Percentiles rank a stretch among this genome's conserved stretches.
phyloP scores from a whole-genome alignment of 2,329 filamentous ascomycete species.

The Ceratocystis eucalypticola region DNA sequence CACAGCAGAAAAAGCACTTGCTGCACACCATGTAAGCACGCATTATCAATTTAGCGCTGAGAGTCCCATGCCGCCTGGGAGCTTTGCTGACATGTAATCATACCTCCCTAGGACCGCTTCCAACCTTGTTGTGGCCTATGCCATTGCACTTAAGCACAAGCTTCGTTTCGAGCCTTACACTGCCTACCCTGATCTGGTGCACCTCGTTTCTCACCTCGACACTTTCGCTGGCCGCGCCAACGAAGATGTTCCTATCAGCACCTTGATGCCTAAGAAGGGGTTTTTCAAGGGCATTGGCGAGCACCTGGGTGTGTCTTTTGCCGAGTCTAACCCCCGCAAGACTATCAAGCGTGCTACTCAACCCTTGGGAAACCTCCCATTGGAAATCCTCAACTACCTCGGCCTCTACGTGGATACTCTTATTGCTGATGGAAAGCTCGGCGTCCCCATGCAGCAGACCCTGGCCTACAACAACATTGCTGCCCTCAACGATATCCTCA shows the following conservation, averaged over 20 bases:
- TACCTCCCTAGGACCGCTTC: slow-evolving; percentile 38
- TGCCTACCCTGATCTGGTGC: slow-evolving; percentile 58
- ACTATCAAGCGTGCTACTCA: slow-evolving; percentile 56
- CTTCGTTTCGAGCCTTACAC: slow-evolving; percentile 73
- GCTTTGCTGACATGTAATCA: background rate
- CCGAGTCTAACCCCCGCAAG: slow-evolving; percentile 65
- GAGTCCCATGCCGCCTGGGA: background rate
- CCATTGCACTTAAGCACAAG: slow-evolving; percentile 67
- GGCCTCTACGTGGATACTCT: slow-evolving; percentile 51
- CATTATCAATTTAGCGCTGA: no score
- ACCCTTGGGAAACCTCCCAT: slow-evolving; percentile 68
- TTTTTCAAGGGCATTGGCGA: slow-evolving; percentile 54
- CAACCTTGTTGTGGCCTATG: slow-evolving; percentile 65
- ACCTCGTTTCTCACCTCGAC: slow-evolving; percentile 57
- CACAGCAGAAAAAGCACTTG: slow-evolving; percentile 21
- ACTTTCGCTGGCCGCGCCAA: slow-evolving; percentile 54
- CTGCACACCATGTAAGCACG: slow-evolving; percentile 17
- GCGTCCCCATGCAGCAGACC: slow-evolving; percentile 45
- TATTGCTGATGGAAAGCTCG: slow-evolving; percentile 41
- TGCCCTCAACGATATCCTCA: slow-evolving; percentile 57
- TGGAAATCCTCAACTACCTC: slow-evolving; percentile 66
- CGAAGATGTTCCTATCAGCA: slow-evolving; percentile 26
- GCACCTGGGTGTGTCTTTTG: slow-evolving; percentile 64
- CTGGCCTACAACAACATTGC: slow-evolving; percentile 47
- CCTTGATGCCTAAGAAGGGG: slow-evolving; percentile 31